phyloP scores from a whole-genome alignment of 2,329 filamentous ascomycete species.

The Aureobasidium lini region DNA sequence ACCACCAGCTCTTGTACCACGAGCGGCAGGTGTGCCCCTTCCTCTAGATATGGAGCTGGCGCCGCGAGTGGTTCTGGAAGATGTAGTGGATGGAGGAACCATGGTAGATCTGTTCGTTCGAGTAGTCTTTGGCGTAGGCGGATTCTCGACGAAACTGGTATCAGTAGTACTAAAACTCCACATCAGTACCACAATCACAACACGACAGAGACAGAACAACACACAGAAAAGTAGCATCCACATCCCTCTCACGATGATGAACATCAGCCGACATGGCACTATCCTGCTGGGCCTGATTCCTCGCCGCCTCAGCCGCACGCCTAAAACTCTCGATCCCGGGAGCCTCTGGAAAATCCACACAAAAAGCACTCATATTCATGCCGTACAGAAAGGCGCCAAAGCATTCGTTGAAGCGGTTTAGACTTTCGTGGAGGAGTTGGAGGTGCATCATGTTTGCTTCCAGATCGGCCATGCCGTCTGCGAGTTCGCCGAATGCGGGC shows the following conservation, averaged over 20 bases:
- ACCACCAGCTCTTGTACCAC: conserved; percentile 20
- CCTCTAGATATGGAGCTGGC: conserved; percentile 29
- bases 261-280: conserved; percentile 3
- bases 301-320: conserved; percentile 11
- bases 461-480: conserved; percentile 88
- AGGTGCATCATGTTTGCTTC: conserved; percentile 98
- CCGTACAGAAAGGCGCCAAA: conserved; percentile 95
- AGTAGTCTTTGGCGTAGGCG: conserved; percentile 41
- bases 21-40: conserved; percentile 6
- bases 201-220: conserved; percentile 22
- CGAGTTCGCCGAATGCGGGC: conserved; percentile 84
- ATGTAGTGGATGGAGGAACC: conserved; percentile 23
- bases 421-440: conserved; percentile 90
- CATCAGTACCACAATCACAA: neutral
- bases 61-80: conserved; percentile 16
- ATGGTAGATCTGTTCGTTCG: conserved; percentile 33
- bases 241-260: conserved; percentile 31
- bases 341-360: conserved; percentile 90
- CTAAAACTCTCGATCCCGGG: conserved; percentile 13
- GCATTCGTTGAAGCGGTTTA: conserved; percentile 88
- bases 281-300: conserved; percentile 4
- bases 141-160: conserved; percentile 84
- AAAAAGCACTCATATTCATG: conserved; percentile 98
- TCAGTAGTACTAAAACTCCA: conserved; percentile 65
- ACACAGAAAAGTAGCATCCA: conserved; percentile 80